Evolutionary conservation across 495 filamentous ascomycete genomes (phyloP).

Genomic region (Lindgomyces ingoldianus): DNA sequence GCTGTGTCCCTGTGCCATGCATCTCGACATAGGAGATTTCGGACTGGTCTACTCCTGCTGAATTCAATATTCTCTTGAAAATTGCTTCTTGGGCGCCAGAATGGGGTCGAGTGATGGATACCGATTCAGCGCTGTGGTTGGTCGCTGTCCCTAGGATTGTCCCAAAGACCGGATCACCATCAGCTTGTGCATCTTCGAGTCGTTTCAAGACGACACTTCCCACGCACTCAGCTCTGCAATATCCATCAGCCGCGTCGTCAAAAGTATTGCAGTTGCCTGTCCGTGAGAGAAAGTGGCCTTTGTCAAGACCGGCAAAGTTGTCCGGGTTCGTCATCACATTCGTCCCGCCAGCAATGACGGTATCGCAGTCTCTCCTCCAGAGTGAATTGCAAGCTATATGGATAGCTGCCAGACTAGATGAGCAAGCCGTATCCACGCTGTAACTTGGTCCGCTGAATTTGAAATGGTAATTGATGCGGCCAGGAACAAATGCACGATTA

Average conservation of each 20-base stretch:
- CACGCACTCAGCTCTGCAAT: constrained; percentile 48
- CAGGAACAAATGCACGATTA: too few species aligned
- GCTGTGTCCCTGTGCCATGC: constrained; percentile 47
- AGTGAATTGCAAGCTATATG: constrained; percentile 35
- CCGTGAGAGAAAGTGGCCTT: constrained; percentile 36
- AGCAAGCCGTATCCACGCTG: constrained; percentile 37
- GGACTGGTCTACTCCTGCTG: constrained; percentile 30
- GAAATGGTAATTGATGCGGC: constrained; percentile 23
- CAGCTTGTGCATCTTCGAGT: constrained; percentile 39
- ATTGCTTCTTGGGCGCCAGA: constrained; percentile 36
- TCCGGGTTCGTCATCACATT: constrained; percentile 42
- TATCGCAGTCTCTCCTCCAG: constrained; percentile 32
- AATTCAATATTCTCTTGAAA: constrained; percentile 33
- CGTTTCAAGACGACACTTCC: constrained; percentile 41
- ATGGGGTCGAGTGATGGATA: constrained; percentile 46
- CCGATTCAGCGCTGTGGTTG: constrained; percentile 44
- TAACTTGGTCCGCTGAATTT: background rate
- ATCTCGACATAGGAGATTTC: constrained; percentile 44
- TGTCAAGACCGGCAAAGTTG: constrained; percentile 30
- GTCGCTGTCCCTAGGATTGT: constrained; percentile 37
- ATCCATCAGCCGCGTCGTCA: constrained; percentile 38
- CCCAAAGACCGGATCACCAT: constrained; percentile 40
- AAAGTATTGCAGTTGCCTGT: constrained; percentile 38
- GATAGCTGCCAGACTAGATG: constrained; percentile 38
- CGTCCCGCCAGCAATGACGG: constrained; percentile 32